phyloP scores from a whole-genome alignment of 1,284 basidiomycete genomes.

The Amylostereum areolatum region DNA sequence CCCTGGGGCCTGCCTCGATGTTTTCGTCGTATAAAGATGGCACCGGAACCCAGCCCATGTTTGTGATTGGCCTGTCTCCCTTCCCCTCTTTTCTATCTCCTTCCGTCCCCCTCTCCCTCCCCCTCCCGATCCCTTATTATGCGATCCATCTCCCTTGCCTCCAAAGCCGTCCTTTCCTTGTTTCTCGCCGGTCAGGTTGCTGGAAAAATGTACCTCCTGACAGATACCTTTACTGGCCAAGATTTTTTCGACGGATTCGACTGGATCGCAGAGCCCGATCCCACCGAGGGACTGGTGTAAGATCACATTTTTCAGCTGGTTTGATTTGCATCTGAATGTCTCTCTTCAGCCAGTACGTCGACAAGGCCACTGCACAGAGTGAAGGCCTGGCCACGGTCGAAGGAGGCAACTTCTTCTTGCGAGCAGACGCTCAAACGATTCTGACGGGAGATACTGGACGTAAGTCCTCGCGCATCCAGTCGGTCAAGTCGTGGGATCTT shows the following conservation, averaged over 20 bases:
- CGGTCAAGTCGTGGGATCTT: slow-evolving; percentile 44
- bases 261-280: slow-evolving; percentile 48
- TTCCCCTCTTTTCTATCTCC: too few relatives aligned
- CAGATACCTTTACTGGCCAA: slow-evolving; percentile 41
- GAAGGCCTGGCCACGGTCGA: slow-evolving; percentile 23
- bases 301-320: slow-evolving; percentile 12
- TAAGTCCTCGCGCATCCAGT: slow-evolving; percentile 51
- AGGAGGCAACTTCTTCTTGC: slow-evolving; percentile 28
- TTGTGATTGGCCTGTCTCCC: too few relatives aligned
- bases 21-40: too few relatives aligned
- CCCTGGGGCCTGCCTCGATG: too few relatives aligned
- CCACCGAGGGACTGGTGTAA: slow-evolving; percentile 60
- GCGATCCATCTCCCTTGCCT: too few relatives aligned
- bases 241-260: slow-evolving; percentile 45
- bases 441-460: slow-evolving; percentile 48
- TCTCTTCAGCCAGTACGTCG: slow-evolving; percentile 25
- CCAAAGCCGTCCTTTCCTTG: too few relatives aligned
- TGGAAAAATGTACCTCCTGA: slow-evolving; percentile 29
- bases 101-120: too few relatives aligned
- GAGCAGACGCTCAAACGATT: slow-evolving; percentile 43
- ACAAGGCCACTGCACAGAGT: slow-evolving; percentile 21
- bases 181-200: too few relatives aligned
- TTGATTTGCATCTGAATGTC: neutral
- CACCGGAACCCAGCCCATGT: too few relatives aligned
- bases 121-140: too few relatives aligned